Percentiles rank a stretch among this genome's conserved stretches.
phyloP scores from a whole-genome alignment of 108 stramenopile genomes.

The Skeletonema marinoi region DNA sequence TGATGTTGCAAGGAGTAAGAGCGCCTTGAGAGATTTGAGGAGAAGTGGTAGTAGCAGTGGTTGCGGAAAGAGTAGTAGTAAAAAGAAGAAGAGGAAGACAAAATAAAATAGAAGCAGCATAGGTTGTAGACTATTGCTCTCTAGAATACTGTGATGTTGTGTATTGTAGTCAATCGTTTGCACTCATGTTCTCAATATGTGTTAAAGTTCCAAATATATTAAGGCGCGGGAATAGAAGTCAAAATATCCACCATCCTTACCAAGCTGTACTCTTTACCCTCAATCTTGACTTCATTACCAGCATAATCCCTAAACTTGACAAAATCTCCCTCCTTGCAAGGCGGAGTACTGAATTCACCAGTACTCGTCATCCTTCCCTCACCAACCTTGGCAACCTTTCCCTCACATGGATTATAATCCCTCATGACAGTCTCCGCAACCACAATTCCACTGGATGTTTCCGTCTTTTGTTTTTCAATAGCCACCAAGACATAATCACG shows the following conservation, averaged over 20 bases:
- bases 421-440: constrained; percentile 80
- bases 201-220: too few species aligned
- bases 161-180: too few species aligned
- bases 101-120: neutral
- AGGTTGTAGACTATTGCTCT: neutral
- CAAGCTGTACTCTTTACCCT: constrained; percentile 84
- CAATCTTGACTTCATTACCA: constrained; percentile 91
- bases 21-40: constrained; percentile 84
- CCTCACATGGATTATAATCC: constrained; percentile 79
- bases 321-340: constrained; percentile 80
- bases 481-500: constrained; percentile 92
- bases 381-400: constrained; percentile 92
- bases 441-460: constrained; percentile 85
- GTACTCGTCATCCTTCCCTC: constrained; percentile 88
- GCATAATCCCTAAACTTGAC: constrained; percentile 96
- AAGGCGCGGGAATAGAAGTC: constrained; percentile 27
- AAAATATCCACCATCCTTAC: constrained; percentile 93
- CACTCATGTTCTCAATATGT: neutral
- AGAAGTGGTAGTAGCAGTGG: constrained; percentile 43
- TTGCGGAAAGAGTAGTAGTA: constrained; percentile 1
- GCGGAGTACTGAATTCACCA: constrained; percentile 74
- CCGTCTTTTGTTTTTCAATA: constrained; percentile 62
- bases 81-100: constrained; percentile 7
- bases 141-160: neutral
- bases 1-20: constrained; percentile 82